Conservation (phyloP, 75 land plant species). For the Selaginella tamariscina region DNA sequence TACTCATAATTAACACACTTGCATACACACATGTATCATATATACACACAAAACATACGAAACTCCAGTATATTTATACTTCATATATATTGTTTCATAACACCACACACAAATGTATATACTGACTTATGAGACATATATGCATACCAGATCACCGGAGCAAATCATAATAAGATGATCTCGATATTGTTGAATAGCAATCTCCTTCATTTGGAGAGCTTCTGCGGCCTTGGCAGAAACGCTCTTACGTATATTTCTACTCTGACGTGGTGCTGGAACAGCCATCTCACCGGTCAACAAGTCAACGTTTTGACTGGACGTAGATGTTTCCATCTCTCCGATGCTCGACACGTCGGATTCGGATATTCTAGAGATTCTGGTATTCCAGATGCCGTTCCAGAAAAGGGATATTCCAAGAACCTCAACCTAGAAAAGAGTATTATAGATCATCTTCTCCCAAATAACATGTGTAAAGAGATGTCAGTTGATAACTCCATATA, state of each 20-base stretch:
- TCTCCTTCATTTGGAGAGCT: neutral
- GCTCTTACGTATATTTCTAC: neutral
- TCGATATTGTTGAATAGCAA: neutral
- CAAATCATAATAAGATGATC: neutral
- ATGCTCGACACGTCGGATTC: too few relatives aligned
- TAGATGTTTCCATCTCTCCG: too few relatives aligned
- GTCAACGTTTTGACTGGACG: too few relatives aligned
- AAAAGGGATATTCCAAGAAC: constrained; percentile 79
- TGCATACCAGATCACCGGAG: neutral
- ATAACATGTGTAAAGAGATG: too few relatives aligned
- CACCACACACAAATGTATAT: neutral
- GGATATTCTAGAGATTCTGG: constrained; percentile 14
- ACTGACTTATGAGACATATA: neutral
- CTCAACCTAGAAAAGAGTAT: constrained; percentile 45
- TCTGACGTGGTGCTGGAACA: neutral
- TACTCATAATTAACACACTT: too few relatives aligned
- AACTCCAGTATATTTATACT: too few relatives aligned
- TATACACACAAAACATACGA: too few relatives aligned
- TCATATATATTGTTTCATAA: too few relatives aligned
- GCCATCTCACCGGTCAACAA: constrained; percentile 47
- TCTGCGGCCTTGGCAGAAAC: neutral
- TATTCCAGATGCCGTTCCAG: constrained; percentile 42
- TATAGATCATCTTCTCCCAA: neutral
- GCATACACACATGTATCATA: too few relatives aligned
- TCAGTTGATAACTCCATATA: too few relatives aligned